These are phyloP conservation scores for Schizochytrium sp. DNA, from an alignment of 108 stramenopile genomes.

Conservation along the genomic window DNA sequence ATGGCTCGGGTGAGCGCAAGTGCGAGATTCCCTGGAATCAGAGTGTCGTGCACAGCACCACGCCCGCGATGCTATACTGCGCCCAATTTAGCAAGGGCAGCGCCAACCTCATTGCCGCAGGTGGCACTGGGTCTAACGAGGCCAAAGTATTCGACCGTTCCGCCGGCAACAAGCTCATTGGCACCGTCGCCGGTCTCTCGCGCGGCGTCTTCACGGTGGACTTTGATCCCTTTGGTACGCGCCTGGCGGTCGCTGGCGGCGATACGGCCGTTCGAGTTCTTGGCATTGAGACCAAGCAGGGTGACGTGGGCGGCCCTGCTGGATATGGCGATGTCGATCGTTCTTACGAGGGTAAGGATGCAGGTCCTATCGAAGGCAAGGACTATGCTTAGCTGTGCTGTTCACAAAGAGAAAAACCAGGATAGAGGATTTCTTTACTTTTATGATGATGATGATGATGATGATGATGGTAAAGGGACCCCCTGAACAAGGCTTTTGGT, in stretches of 20 bases:
- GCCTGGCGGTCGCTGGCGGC: constrained; percentile 25
- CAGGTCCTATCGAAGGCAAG: neutral
- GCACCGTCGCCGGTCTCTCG: constrained; percentile 43
- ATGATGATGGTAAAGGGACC: too few species aligned
- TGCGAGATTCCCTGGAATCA: constrained; percentile 38
- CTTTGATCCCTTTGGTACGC: constrained; percentile 35
- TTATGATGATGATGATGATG: too few species aligned
- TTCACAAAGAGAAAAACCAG: too few species aligned
- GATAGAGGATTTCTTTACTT: too few species aligned
- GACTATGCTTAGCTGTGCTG: neutral
- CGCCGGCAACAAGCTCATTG: constrained; percentile 41
- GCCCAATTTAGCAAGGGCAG: constrained; percentile 47
- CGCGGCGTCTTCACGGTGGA: constrained; percentile 54
- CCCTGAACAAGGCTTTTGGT: too few species aligned
- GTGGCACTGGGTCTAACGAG: constrained; percentile 54
- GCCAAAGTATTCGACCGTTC: constrained; percentile 50
- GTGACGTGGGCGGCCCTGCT: neutral
- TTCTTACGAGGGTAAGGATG: neutral
- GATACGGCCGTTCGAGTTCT: constrained; percentile 22
- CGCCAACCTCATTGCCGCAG: constrained; percentile 44
- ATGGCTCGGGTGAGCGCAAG: constrained; percentile 31
- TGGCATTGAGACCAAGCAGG: neutral
- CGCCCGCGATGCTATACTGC: constrained; percentile 50
- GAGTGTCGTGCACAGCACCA: neutral
- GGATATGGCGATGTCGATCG: neutral